A percentile compares a stretch with the other conserved stretches of the same genome.
Evolutionary conservation across 2,329 filamentous ascomycete species (phyloP).

Genomic region (Trichoderma gracile): DNA sequence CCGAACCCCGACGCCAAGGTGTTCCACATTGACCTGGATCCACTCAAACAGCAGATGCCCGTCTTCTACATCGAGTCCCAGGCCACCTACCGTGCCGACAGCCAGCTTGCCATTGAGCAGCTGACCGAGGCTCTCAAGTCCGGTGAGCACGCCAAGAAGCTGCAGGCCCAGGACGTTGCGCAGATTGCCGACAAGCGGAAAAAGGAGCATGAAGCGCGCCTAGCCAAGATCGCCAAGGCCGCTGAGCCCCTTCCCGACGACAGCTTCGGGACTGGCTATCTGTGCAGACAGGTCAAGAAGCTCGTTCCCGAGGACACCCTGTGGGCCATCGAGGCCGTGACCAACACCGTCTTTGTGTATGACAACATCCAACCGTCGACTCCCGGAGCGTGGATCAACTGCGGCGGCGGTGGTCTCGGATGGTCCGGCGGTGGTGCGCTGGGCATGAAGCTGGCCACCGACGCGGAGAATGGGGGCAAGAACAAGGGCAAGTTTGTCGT

Average conservation of each 20-base stretch:
- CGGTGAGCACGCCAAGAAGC: slow-evolving; percentile 44
- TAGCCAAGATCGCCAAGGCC: slow-evolving; percentile 60
- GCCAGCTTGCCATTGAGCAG: slow-evolving; percentile 66
- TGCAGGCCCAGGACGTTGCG: slow-evolving; percentile 33
- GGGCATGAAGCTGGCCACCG: slow-evolving; percentile 71
- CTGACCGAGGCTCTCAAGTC: slow-evolving; percentile 62
- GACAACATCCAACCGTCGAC: slow-evolving; percentile 69
- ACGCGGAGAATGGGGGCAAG: slow-evolving; percentile 46
- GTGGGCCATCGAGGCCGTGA: slow-evolving; percentile 77
- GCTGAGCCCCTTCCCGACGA: slow-evolving; percentile 62
- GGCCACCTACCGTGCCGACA: slow-evolving; percentile 67
- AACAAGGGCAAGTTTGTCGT: slow-evolving; percentile 53
- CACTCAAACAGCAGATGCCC: slow-evolving; percentile 70
- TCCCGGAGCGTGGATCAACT: slow-evolving; percentile 78
- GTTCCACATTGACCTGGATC: slow-evolving; percentile 66
- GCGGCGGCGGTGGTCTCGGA: slow-evolving; percentile 75
- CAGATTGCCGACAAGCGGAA: slow-evolving; percentile 49
- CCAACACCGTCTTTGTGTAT: slow-evolving; percentile 64
- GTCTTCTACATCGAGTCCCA: slow-evolving; percentile 69
- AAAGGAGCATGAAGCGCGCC: slow-evolving; percentile 57
- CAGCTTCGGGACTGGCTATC: slow-evolving; percentile 44
- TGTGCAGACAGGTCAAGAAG: slow-evolving; percentile 37
- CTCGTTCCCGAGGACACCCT: slow-evolving; percentile 57
- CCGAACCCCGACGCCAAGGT: slow-evolving; percentile 55
- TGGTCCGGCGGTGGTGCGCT: slow-evolving; percentile 77